Conservation (phyloP, 2,329 filamentous ascomycete species). For the Dissoconium aciculare region DNA sequence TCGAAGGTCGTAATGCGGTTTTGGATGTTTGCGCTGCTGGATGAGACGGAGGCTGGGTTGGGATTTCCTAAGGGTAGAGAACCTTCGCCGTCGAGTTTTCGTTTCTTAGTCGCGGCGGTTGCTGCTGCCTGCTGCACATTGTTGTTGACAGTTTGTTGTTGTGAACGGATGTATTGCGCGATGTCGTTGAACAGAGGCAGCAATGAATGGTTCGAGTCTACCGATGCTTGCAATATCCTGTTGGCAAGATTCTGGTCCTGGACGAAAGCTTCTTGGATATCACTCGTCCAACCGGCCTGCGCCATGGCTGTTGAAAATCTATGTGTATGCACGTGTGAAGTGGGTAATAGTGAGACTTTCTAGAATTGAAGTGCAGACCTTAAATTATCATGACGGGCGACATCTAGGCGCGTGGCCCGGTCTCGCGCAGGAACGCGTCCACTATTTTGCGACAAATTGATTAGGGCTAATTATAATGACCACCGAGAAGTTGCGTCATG, state of each 20-base stretch:
- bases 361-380: no score
- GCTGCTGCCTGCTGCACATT: constrained; percentile 15
- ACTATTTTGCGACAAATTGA: no score
- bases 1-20: constrained; percentile 27
- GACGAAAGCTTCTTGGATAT: constrained; percentile 11
- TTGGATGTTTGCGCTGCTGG: constrained; percentile 13
- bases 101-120: constrained; percentile 31
- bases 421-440: no score
- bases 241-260: constrained; percentile 7
- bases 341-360: no score
- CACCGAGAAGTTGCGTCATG: no score
- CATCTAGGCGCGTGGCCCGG: no score
- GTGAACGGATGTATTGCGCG: constrained; percentile 27
- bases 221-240: constrained; percentile 10
- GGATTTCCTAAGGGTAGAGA: constrained; percentile 5
- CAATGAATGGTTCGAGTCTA: constrained; percentile 11
- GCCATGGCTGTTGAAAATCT: no score
- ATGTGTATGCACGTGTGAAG: no score
- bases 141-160: constrained; percentile 14
- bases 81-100: constrained; percentile 32
- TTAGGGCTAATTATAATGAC: no score
- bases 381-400: no score
- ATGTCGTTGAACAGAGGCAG: constrained; percentile 34
- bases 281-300: constrained; percentile 7
- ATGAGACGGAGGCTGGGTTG: constrained; percentile 7